Conservation (phyloP, 495 filamentous ascomycete genomes). For the Aspergillus diversus region DNA sequence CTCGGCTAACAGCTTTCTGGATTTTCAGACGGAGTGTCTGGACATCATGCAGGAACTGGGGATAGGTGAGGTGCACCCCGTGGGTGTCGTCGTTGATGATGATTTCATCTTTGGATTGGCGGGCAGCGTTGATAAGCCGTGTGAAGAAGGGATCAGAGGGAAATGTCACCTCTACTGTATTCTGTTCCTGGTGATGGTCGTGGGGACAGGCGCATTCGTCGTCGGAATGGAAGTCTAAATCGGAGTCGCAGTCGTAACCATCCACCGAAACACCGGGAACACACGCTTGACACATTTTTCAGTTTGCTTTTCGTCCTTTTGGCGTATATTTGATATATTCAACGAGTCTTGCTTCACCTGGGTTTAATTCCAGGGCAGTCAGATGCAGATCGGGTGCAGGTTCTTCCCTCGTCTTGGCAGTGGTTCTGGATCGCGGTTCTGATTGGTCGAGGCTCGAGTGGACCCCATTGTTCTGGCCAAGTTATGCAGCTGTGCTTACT, state of each 20-base stretch:
- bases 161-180: slow-evolving; percentile 8
- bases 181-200: slow-evolving; percentile 14
- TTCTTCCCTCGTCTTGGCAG: background rate
- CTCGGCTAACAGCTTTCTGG: slow-evolving; percentile 5
- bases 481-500: background rate
- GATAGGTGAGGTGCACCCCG: slow-evolving; percentile 19
- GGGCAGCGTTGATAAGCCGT: slow-evolving; percentile 14
- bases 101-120: slow-evolving; percentile 14
- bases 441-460: background rate
- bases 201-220: slow-evolving; percentile 17
- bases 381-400: background rate
- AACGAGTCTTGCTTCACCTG: background rate
- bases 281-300: slow-evolving; percentile 32
- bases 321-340: background rate
- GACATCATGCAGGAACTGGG: slow-evolving; percentile 21
- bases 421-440: background rate
- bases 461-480: background rate
- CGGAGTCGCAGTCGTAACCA: slow-evolving; percentile 21
- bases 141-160: slow-evolving; percentile 21
- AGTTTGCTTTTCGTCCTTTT: background rate
- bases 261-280: slow-evolving; percentile 12
- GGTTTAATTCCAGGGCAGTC: background rate
- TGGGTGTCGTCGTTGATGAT: slow-evolving; percentile 18
- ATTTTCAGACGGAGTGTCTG: slow-evolving; percentile 18
- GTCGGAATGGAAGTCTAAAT: slow-evolving; percentile 17